Base-by-base conservation (phyloP, 441 rosid species). In the Adansonia rubrostipa region DNA sequence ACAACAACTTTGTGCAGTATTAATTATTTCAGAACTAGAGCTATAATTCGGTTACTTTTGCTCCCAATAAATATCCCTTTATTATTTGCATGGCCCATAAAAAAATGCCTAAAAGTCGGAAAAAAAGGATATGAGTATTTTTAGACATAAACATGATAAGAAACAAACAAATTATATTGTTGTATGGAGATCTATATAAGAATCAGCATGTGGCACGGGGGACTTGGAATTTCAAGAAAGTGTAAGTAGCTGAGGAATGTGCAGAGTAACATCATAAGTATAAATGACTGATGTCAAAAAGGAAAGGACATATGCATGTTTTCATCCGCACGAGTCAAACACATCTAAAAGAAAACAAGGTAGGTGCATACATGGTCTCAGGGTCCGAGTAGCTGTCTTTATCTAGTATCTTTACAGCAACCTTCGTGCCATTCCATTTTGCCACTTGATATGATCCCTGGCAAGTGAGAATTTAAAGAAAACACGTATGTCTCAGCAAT, bases 361-460 rank as follows among this genome's bases (percentile, higher is more conserved):
- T 53, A 48, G 40, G 20, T 36, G 83, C 92, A 2, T 88, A 96
- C 99, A 96, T 89, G 88, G 84, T 84, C 72, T 96, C 98, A 40
- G 87, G 92, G 71, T 93, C 93, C 68, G 92, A 79, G 76, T 83
- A 88, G 83, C 90, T 86, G 75, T 92, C 95, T 82, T 82, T 91
- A 79, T 93, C 97, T 72, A 96, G 90, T 84, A 96, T 96, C 97
- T 96, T 96, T 9, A 91, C 99, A 53, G 91, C 81, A 57, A 96
- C 97, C 85, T 92, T 96, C 66, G 99, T 93, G 77, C 99, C 99
- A 77, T 96, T 96, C 99, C 99, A 96, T 83, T 92, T 95, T 80
- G 99, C 99, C 79, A 91, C 91, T 90, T 93, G 99, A 90, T 92
- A 95, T 56, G 89, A 82, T 73, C 99, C 99, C 98, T 95, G 92